These are phyloP conservation scores for Calonectria crousiana DNA, from an alignment of 2,329 filamentous ascomycete genomes.

Conservation along the genomic window DNA sequence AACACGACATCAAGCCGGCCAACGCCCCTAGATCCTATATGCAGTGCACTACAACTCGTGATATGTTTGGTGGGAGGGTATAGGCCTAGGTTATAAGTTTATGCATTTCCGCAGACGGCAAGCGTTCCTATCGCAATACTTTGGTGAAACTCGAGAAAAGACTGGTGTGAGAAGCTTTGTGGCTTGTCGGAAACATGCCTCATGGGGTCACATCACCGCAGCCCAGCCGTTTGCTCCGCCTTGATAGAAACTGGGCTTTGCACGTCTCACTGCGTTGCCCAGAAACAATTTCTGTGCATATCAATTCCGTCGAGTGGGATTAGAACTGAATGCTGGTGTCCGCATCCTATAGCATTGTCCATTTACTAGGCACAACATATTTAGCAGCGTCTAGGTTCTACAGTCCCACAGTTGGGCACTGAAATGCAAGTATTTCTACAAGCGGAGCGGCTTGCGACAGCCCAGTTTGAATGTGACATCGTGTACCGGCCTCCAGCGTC, in stretches of 20 bases:
- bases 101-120: neutral
- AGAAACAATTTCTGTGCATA: neutral
- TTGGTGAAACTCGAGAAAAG: neutral
- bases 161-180: slow-evolving; percentile 8
- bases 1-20: neutral
- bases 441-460: slow-evolving; percentile 14
- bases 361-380: neutral
- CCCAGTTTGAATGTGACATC: slow-evolving; percentile 2
- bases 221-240: neutral
- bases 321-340: neutral
- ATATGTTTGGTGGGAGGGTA: neutral
- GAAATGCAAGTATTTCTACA: slow-evolving; percentile 8
- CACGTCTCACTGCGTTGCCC: neutral
- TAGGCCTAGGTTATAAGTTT: neutral
- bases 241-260: neutral
- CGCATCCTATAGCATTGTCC: neutral
- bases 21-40: neutral
- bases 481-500: neutral
- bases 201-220: neutral
- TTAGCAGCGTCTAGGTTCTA: neutral
- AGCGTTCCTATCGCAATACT: neutral
- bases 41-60: neutral
- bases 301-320: neutral
- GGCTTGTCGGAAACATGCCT: slow-evolving; percentile 1
- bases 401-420: slow-evolving; percentile 1